Evolutionary conservation across 495 filamentous ascomycete species (phyloP), one percentile per base, ranked within the genome.

Genomic region (Aspergillus funiculosus): DNA sequence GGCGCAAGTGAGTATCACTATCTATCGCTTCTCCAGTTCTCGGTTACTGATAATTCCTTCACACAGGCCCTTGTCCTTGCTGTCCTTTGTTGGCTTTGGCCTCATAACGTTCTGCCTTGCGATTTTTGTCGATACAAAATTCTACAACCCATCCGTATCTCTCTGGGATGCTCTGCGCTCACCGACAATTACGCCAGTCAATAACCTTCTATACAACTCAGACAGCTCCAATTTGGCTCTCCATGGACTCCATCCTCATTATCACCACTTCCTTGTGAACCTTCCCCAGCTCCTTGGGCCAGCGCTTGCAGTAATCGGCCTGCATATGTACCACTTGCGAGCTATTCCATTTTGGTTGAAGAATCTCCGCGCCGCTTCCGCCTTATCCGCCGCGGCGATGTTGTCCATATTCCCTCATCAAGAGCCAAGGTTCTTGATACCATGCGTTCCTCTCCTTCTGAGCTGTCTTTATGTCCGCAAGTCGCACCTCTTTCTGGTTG

Each of bases 391-490:
- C 14, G 81, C 87, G 21, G 64, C 78, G 21, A 71, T 94, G 10
- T 76, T 98, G 27, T 95, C 89, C 29, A 62, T 86, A 24, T 87
- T 95, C 50, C 83, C 85, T 21, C 92, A 98, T 66, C 94, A 97
- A 67, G 92, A 98, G 71, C 85, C 94, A 11, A 82, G 94, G 35
- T 98, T 98, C 67, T 71, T 98, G 8, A 74, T 97, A 9, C 94
- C 92, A 9, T 79, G 81, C 18, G 75, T 96, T 7, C 94, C 92
- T 0, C 76, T 98, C n/a, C 69, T 97, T 17, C 76, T 98, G 9
- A 86, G 87, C 19, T 92, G 86, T 27, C 55, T 95, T 41, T 77
- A 80, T 13, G 68, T 94, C 32, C 87, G 84, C 5, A 76, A 67
- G 43, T 78, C 75, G 5, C 68, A 72, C 14, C 36, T 78, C 6